Evolutionary conservation across 331 rosid genomes (phyloP).

Genomic region (Saraca asoca): DNA sequence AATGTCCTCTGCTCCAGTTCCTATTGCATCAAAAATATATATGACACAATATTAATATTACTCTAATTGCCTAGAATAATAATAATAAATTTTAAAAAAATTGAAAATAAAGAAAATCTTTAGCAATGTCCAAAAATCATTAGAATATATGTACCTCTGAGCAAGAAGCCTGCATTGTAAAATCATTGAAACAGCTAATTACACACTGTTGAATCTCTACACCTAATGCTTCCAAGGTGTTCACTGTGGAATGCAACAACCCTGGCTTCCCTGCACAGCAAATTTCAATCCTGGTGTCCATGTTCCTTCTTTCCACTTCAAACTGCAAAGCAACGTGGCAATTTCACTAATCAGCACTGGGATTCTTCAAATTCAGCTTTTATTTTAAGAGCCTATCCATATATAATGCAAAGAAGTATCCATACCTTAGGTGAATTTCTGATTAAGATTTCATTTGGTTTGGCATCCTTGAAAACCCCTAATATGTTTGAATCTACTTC

Average conservation of each 20-base stretch:
- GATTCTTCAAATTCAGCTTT: slow-evolving; percentile 1
- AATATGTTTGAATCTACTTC: slow-evolving; percentile 47
- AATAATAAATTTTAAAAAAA: background rate
- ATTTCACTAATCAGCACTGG: background rate
- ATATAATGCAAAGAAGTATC: background rate
- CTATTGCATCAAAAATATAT: slow-evolving; percentile 42
- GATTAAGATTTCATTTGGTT: slow-evolving; percentile 62
- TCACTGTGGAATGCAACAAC: slow-evolving; percentile 64
- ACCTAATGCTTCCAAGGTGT: slow-evolving; percentile 78
- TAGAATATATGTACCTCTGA: slow-evolving; percentile 60
- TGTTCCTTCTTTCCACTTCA: slow-evolving; percentile 73
- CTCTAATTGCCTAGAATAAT: background rate
- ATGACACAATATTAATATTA: background rate
- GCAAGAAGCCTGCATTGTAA: slow-evolving; percentile 92
- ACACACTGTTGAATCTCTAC: slow-evolving; percentile 94
- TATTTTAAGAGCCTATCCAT: background rate
- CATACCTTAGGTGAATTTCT: slow-evolving; percentile 87
- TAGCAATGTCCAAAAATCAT: background rate
- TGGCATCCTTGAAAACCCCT: slow-evolving; percentile 53
- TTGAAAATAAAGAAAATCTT: background rate
- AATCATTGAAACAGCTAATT: slow-evolving; percentile 89
- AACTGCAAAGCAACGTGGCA: slow-evolving; percentile 50
- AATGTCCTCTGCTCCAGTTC: slow-evolving; percentile 47
- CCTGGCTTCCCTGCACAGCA: slow-evolving; percentile 90
- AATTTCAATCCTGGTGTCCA: slow-evolving; percentile 64